These are phyloP conservation scores for Sclerotinia nivalis DNA, from an alignment of 2,329 filamentous ascomycete species.

Conservation along the genomic window DNA sequence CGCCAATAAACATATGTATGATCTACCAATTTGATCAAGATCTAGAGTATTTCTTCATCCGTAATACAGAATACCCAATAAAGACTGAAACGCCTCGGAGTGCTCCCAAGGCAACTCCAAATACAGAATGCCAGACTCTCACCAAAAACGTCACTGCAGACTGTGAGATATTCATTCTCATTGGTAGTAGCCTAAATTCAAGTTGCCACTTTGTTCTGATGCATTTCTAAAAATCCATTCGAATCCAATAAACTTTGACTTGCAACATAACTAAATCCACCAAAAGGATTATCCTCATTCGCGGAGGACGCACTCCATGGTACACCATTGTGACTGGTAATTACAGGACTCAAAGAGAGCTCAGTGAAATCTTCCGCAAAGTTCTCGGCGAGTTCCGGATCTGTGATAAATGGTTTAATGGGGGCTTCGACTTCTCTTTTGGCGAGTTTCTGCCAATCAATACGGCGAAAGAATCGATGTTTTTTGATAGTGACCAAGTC, in stretches of 20 bases:
- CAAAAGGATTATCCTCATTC: constrained; percentile 39
- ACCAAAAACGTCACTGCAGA: not conserved
- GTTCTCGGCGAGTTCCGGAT: constrained; percentile 95
- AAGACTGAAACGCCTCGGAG: not conserved
- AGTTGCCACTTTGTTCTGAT: constrained; percentile 25
- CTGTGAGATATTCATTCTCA: not conserved
- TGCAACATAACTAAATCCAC: constrained; percentile 43
- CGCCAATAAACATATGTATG: not conserved
- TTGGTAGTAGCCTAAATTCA: not conserved
- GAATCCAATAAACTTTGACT: constrained; percentile 41
- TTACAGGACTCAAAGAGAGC: constrained; percentile 73
- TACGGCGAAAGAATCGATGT: constrained; percentile 95
- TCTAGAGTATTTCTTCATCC: not conserved
- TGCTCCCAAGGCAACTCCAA: not conserved
- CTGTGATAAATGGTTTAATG: constrained; percentile 90
- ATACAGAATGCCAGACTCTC: not conserved
- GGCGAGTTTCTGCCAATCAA: constrained; percentile 89
- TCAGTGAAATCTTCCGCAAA: constrained; percentile 92
- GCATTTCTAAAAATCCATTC: constrained; percentile 32
- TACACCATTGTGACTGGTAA: constrained; percentile 43
- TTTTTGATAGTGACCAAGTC: constrained; percentile 84
- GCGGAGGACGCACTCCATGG: constrained; percentile 33
- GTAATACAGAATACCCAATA: not conserved
- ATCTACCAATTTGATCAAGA: not conserved
- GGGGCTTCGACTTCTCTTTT: constrained; percentile 81